Evolutionary conservation across 805 yeast genomes (phyloP), one percentile per base, ranked within the genome.

Genomic region (Metschnikowia lachancei): DNA sequence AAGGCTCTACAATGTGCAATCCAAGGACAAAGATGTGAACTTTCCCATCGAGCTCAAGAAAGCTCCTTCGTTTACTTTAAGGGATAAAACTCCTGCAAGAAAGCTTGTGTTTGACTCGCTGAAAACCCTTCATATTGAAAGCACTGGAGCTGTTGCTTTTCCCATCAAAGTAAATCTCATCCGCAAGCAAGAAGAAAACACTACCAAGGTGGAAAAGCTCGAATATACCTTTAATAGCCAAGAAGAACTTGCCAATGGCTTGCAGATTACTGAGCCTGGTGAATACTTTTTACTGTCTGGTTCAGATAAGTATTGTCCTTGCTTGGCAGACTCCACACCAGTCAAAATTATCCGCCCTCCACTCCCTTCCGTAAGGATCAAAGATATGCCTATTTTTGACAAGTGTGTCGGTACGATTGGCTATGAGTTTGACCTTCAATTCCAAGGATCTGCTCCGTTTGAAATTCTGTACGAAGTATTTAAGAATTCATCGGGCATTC

Each of bases 341-440:
- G 14, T 30, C 28, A 24, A 20, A n/a, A 29, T 51, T 13, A 37
- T 32, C 13, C 61, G 61, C 2, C 56, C 57, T 2, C 39, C 36
- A 3, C 79, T 78, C 3, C 72, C 76, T 1, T 46, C 40, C 2
- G 67, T 75, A 16, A 59, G 60, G 2, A 72, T 80, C 13, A 37
- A 54, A 1, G 80, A 89, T 1, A 70, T 70, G 12, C 81, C 92
- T 2, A 80, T 92, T 2, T 72, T 81, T 20, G 98, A 92, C 58
- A 80, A 85, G 40, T 94, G 99, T 69, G 86, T 94, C 26, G 99
- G 99, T 0, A 88, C 90, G 37, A 83, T 89, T 8, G 99, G 97
- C 0, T 80, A 74, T 55, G 70, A 71, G 19, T 81, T 90, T 49
- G 87, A 83, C 41, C 72, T 91, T 47, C 65, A 75, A 0, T 72